Evolutionary conservation across 768 basidiomycete species (phyloP).

Genomic region (Rhodotorula sphaerocarpa): DNA sequence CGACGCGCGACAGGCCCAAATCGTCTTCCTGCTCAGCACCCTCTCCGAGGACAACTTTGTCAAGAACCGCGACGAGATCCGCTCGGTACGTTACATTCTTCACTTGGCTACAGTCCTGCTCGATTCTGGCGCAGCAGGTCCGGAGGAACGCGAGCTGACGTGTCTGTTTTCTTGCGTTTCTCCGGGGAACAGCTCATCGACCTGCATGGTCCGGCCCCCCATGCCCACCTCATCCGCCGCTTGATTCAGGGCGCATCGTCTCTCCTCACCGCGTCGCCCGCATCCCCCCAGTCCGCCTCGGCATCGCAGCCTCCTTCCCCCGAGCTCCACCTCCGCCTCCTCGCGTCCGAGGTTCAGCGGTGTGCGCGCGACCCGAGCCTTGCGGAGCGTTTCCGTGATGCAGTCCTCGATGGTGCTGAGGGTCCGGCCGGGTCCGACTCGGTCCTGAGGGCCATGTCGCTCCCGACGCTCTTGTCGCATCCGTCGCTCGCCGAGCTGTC

Average conservation of each 20-base stretch:
- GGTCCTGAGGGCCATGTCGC: slow-evolving; percentile 71
- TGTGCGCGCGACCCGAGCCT: slow-evolving; percentile 83
- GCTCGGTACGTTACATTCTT: slow-evolving; percentile 54
- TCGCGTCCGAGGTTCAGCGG: slow-evolving; percentile 78
- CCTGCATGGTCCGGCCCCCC: slow-evolving; percentile 92
- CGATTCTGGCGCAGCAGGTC: not conserved
- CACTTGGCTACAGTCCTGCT: too few species aligned
- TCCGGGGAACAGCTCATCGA: slow-evolving; percentile 67
- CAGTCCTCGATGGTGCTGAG: slow-evolving; percentile 62
- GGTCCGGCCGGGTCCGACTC: slow-evolving; percentile 54
- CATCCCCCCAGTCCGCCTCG: slow-evolving; percentile 52
- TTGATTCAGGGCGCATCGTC: slow-evolving; percentile 70
- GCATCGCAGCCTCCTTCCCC: slow-evolving; percentile 49
- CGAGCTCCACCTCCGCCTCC: slow-evolving; percentile 70
- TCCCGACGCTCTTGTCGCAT: slow-evolving; percentile 71
- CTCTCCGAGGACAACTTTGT: slow-evolving; percentile 96
- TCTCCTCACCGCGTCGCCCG: slow-evolving; percentile 45
- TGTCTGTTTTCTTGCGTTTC: not conserved
- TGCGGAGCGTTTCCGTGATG: slow-evolving; percentile 82
- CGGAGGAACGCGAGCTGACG: not conserved
- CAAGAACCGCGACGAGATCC: slow-evolving; percentile 85
- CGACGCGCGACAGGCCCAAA: slow-evolving; percentile 48
- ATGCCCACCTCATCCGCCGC: slow-evolving; percentile 93
- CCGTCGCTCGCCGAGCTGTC: slow-evolving; percentile 57
- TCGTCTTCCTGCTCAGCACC: slow-evolving; percentile 91